phyloP scores from a whole-genome alignment of 2,329 filamentous ascomycete genomes.

The Calonectria ilicicola region DNA sequence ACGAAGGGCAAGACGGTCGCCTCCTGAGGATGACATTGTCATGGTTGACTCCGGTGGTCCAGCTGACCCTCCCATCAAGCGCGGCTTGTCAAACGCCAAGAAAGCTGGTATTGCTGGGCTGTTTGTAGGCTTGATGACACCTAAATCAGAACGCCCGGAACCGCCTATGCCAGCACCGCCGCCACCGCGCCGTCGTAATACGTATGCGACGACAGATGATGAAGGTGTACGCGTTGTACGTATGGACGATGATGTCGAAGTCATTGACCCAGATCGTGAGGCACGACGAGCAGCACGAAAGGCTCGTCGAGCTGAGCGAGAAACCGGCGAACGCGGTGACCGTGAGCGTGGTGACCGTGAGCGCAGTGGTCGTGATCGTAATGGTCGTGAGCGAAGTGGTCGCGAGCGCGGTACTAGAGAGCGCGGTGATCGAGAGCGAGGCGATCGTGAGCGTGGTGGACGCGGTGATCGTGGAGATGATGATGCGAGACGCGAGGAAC shows the following conservation, averaged over 20 bases:
- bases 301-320: conserved; percentile 65
- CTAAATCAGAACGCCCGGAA: conserved; percentile 55
- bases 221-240: conserved; percentile 60
- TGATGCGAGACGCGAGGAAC: conserved; percentile 66
- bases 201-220: conserved; percentile 63
- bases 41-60: conserved; percentile 52
- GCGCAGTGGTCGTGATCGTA: conserved; percentile 31
- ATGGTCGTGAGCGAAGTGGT: conserved; percentile 55
- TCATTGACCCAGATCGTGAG: conserved; percentile 69
- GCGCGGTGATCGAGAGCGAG: conserved; percentile 46
- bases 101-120: conserved; percentile 69
- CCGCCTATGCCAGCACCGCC: conserved; percentile 41
- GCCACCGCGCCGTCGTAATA: conserved; percentile 59
- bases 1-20: conserved; percentile 46
- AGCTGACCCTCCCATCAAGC: conserved; percentile 48
- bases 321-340: conserved; percentile 51
- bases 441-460: conserved; percentile 60
- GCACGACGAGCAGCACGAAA: conserved; percentile 73
- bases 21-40: conserved; percentile 54
- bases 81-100: conserved; percentile 55
- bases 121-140: conserved; percentile 69
- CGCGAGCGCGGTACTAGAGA: conserved; percentile 45
- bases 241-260: conserved; percentile 59
- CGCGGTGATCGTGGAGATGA: conserved; percentile 50
- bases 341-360: conserved; percentile 34